Conservation (phyloP, 2,329 filamentous ascomycete species). For the Microthyrium microscopicum region DNA sequence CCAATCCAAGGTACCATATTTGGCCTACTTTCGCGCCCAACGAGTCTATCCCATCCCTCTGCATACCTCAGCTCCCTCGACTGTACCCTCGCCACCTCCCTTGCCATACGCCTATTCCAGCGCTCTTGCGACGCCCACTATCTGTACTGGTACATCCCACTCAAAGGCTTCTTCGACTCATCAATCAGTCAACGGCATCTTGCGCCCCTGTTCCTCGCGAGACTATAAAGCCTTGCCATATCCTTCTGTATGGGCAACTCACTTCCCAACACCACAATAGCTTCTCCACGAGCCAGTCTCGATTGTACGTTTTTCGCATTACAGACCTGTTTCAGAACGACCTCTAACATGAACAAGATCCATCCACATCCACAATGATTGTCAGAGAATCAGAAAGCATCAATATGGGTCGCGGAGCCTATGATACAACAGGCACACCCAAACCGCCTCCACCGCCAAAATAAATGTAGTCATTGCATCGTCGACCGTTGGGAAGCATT, state of each 20-base stretch:
- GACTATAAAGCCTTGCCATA: background rate
- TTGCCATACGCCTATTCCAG: too few relatives aligned
- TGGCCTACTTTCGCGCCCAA: too few relatives aligned
- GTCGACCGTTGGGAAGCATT: too few relatives aligned
- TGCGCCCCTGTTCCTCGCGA: slow-evolving; percentile 1
- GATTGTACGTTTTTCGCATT: slow-evolving; percentile 4
- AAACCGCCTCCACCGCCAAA: slow-evolving; percentile 27
- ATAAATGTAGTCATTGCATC: slow-evolving; percentile 8
- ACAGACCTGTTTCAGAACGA: too few relatives aligned
- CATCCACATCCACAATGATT: slow-evolving; percentile 20
- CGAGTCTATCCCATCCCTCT: too few relatives aligned
- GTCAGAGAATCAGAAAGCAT: slow-evolving; percentile 20
- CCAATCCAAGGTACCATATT: too few relatives aligned
- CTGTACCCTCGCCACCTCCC: too few relatives aligned
- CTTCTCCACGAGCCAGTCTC: background rate
- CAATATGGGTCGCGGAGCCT: slow-evolving; percentile 33
- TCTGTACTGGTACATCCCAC: too few relatives aligned
- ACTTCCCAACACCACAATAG: background rate
- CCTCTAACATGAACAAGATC: too few relatives aligned
- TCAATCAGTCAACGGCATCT: background rate
- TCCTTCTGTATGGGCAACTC: background rate
- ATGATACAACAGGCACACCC: slow-evolving; percentile 32
- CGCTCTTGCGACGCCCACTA: too few relatives aligned
- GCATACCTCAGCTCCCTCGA: too few relatives aligned
- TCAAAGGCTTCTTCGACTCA: too few relatives aligned